Conservation (phyloP, 495 filamentous ascomycete genomes). For the Penicillium canescens region DNA sequence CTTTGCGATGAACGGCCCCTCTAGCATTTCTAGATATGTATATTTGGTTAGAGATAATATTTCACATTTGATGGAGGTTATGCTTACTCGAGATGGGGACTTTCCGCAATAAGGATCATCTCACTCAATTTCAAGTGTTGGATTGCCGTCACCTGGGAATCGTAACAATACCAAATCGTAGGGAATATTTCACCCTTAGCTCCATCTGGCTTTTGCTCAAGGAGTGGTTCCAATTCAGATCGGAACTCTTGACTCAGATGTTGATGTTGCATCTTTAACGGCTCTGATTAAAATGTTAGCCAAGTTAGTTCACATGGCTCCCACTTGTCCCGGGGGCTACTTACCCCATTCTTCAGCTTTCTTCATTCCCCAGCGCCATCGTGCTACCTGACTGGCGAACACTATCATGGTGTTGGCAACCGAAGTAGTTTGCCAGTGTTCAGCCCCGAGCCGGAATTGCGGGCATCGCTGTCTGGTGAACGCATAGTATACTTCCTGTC, state of each 20-base stretch:
- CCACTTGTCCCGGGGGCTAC: background rate
- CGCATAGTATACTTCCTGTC: conserved; percentile 30
- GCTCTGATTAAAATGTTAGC: conserved; percentile 7
- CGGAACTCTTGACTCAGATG: conserved; percentile 10
- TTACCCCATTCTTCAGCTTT: conserved; percentile 19
- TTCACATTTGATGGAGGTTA: background rate
- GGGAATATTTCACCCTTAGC: conserved; percentile 27
- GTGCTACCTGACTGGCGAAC: conserved; percentile 25
- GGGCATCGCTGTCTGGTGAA: conserved; percentile 20
- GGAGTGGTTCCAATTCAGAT: conserved; percentile 19
- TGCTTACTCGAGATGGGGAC: conserved; percentile 25
- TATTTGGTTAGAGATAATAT: background rate
- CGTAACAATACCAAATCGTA: conserved; percentile 25
- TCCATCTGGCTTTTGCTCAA: conserved; percentile 19
- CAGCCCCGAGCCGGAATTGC: conserved; percentile 8
- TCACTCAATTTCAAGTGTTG: conserved; percentile 25
- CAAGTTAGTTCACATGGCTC: too few relatives aligned
- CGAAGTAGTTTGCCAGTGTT: conserved; percentile 13
- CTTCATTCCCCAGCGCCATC: conserved; percentile 24
- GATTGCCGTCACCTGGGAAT: conserved; percentile 21
- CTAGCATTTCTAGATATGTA: conserved; percentile 6
- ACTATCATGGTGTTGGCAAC: conserved; percentile 24
- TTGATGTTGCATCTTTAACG: conserved; percentile 16
- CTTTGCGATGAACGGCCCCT: conserved; percentile 21
- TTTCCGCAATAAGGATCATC: conserved; percentile 27